These are phyloP conservation scores for Dendrocalamus sinicus DNA, from an alignment of 176 grass and related monocot genomes.

Conservation along the genomic window DNA sequence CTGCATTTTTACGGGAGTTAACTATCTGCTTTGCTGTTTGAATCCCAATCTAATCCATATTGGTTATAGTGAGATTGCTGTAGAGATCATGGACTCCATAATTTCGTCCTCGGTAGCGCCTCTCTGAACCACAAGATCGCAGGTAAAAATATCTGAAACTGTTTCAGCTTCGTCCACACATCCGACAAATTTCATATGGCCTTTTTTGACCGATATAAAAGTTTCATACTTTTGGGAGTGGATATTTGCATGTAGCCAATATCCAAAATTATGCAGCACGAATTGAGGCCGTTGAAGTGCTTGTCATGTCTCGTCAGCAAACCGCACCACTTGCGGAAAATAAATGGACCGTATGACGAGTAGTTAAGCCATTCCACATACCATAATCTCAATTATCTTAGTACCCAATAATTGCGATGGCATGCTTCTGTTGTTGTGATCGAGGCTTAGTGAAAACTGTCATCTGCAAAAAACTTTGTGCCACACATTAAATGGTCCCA, in stretches of 20 bases:
- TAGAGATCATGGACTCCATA: background rate
- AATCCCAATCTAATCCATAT: background rate
- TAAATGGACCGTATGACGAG: background rate
- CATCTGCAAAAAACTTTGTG: background rate
- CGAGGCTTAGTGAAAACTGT: background rate
- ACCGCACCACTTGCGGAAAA: background rate
- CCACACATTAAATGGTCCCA: constrained; percentile 21
- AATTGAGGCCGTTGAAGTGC: constrained; percentile 16
- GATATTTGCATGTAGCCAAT: constrained; percentile 4
- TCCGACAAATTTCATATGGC: background rate
- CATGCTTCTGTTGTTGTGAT: background rate
- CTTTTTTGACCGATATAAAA: background rate
- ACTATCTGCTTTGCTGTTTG: too few species aligned
- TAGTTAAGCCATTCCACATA: background rate
- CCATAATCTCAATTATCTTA: background rate
- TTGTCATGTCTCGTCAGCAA: constrained; percentile 30
- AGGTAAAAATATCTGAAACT: too few species aligned
- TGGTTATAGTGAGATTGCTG: background rate
- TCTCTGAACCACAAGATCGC: background rate
- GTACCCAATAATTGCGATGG: background rate
- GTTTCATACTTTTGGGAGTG: background rate
- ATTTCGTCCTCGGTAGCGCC: background rate
- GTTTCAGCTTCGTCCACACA: background rate
- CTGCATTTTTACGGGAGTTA: too few species aligned
- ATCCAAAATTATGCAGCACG: background rate